Base-by-base conservation (phyloP, 1,284 basidiomycete genomes). In the Ganoderma meredithae region DNA sequence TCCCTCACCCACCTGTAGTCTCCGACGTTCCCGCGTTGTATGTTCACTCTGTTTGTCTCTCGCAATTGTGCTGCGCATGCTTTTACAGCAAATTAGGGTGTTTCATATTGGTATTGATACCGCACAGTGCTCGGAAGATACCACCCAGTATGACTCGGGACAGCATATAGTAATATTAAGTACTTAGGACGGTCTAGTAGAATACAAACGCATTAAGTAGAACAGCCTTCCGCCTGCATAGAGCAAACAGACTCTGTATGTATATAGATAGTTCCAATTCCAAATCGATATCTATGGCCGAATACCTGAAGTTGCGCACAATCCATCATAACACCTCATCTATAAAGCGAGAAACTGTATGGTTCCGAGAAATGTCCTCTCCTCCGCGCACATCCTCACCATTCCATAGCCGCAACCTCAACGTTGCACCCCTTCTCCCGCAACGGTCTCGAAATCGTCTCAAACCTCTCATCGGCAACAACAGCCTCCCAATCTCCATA, bases 401-500 rank as follows among this genome's bases (percentile, higher is more conserved):
- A 49, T 19, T 49, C 47, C 22, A 25, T 10, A 13, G 9, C 8
- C 22, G 49, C 67, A 6, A 71, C 33, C 47, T 73, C 65, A 17
- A 76, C 49, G 10, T 39, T 41, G 55, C 70, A 72, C 2, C 71
- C 67, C 43, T 71, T 71, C n/a, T 70, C 69, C 13, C 67, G 67
- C 7, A 76, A 63, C 4, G 72, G 73, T 55, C 70, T 68, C 25
- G 66, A 64, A 10, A 74, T 56, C 25, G 40, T 62, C 4, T 62
- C 47, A 62, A 72, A 76, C 31, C 70, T 69, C 9, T 52, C 47
- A 47, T 75, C 69, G 7, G 53, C 63, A 10, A 71, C 19, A 22
- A 73, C 63, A 22, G 76, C 71, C 36, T 74, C 77, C 86, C 88
- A 89, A 60, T 86, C 78, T 1, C 88, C 88, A 64, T 87, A 81